Conservation (phyloP, 768 basidiomycete genomes). For the Pleurotus djamor region DNA sequence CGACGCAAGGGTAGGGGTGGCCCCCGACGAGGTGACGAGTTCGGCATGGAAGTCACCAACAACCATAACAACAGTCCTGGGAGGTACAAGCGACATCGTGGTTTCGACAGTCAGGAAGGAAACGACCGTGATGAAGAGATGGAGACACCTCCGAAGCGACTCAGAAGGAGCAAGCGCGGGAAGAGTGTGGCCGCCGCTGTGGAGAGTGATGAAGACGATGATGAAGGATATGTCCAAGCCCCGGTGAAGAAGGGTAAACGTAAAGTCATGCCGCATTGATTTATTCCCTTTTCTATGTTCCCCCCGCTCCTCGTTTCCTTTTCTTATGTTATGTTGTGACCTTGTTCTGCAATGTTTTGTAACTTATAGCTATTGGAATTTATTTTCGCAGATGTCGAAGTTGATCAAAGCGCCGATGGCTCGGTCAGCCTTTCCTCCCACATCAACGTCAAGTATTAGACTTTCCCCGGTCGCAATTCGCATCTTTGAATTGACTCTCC, state of each 20-base stretch:
- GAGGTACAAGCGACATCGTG: constrained; percentile 27
- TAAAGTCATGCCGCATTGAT: not conserved
- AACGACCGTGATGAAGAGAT: not conserved
- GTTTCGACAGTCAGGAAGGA: not conserved
- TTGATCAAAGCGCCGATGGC: no score
- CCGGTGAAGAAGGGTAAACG: constrained; percentile 14
- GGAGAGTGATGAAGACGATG: constrained; percentile 27
- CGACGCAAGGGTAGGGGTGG: constrained; percentile 14
- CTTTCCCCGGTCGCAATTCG: no score
- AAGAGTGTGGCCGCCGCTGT: constrained; percentile 16
- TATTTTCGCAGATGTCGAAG: no score
- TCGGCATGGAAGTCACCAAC: constrained; percentile 44
- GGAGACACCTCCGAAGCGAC: constrained; percentile 21
- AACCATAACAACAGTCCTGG: constrained; percentile 36
- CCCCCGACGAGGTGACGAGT: constrained; percentile 22
- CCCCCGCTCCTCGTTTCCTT: not conserved
- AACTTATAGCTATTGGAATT: no score
- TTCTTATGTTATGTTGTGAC: not conserved
- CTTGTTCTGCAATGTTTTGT: not conserved
- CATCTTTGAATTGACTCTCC: no score
- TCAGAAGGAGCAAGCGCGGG: constrained; percentile 29
- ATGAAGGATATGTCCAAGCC: constrained; percentile 21
- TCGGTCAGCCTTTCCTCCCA: no score
- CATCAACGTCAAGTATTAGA: no score
- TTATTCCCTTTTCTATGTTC: not conserved